Evolutionary conservation across 2,329 filamentous ascomycete genomes (phyloP).

Genomic region (Fusarium lyarnte): DNA sequence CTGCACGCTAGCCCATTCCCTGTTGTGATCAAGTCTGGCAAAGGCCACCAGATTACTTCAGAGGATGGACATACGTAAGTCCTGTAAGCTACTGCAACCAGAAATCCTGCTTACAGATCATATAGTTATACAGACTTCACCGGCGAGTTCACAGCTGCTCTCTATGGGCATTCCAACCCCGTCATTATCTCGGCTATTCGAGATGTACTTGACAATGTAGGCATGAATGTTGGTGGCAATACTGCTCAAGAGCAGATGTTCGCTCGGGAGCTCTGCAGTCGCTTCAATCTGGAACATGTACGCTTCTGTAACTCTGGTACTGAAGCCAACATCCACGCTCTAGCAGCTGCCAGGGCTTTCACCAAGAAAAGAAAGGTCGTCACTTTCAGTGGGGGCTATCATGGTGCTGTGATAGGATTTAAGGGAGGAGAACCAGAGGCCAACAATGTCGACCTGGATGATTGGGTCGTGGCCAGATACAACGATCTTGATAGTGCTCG

Average conservation of each 20-base stretch:
- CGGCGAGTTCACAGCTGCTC: conserved; percentile 70
- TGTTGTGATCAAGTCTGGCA: conserved; percentile 51
- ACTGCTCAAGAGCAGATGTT: conserved; percentile 61
- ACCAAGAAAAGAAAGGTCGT: conserved; percentile 58
- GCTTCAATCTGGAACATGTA: conserved; percentile 65
- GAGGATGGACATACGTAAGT: conserved; percentile 52
- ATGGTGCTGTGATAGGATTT: conserved; percentile 52
- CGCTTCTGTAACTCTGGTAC: conserved; percentile 74
- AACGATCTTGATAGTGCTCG: conserved; percentile 64
- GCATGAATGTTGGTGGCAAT: conserved; percentile 65
- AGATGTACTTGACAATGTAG: conserved; percentile 54
- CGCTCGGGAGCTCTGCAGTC: conserved; percentile 60
- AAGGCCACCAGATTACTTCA: conserved; percentile 50
- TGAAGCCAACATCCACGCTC: conserved; percentile 69
- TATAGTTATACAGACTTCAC: conserved; percentile 67
- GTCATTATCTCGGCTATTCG: conserved; percentile 60
- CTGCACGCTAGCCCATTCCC: conserved; percentile 58
- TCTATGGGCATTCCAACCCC: conserved; percentile 73
- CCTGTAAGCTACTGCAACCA: too few species aligned
- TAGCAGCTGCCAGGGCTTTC: conserved; percentile 62
- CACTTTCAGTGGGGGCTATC: conserved; percentile 58
- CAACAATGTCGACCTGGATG: conserved; percentile 60
- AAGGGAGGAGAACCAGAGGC: conserved; percentile 46
- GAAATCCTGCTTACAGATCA: neutral
- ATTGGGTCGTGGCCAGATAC: conserved; percentile 70